These are phyloP conservation scores for Chytriomyces confervae DNA, from an alignment of 192 early-diverging fungal species.

Conservation along the genomic window DNA sequence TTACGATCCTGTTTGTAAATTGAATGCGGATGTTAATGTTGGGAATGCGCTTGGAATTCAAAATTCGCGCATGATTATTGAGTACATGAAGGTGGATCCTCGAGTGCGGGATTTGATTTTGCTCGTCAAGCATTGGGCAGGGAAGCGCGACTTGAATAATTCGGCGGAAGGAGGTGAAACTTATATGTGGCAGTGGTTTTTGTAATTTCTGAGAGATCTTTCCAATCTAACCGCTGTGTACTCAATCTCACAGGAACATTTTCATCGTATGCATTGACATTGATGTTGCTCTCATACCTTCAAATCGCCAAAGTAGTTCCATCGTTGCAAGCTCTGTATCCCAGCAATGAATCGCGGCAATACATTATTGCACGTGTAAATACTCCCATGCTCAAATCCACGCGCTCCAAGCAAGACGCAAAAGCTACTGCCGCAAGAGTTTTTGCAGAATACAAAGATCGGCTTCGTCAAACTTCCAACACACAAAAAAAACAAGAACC, in stretches of 20 bases:
- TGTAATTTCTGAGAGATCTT: not conserved
- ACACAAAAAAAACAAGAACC: not conserved
- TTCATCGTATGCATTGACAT: conserved; percentile 51
- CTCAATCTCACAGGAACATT: conserved; percentile 44
- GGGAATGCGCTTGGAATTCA: conserved; percentile 52
- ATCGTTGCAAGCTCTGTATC: conserved; percentile 45
- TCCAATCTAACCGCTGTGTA: not conserved
- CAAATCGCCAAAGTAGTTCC: conserved; percentile 48
- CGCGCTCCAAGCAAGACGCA: conserved; percentile 19
- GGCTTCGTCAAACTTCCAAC: not conserved
- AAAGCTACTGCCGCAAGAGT: conserved; percentile 13
- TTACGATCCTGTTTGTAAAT: conserved; percentile 36
- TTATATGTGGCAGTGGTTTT: conserved; percentile 4
- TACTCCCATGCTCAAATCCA: conserved; percentile 8
- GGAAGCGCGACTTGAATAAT: conserved; percentile 50
- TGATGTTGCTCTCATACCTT: conserved; percentile 54
- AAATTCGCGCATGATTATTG: conserved; percentile 48
- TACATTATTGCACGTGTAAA: conserved; percentile 22
- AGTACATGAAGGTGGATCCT: conserved; percentile 49
- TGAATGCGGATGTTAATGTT: conserved; percentile 51
- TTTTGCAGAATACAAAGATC: conserved; percentile 9
- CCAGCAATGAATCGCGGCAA: not conserved
- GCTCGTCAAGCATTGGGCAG: conserved; percentile 55
- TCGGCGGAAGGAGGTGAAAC: conserved; percentile 41
- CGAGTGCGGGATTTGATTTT: conserved; percentile 51